phyloP scores from a whole-genome alignment of 208 protist species.

The Crithidia expoeki region DNA sequence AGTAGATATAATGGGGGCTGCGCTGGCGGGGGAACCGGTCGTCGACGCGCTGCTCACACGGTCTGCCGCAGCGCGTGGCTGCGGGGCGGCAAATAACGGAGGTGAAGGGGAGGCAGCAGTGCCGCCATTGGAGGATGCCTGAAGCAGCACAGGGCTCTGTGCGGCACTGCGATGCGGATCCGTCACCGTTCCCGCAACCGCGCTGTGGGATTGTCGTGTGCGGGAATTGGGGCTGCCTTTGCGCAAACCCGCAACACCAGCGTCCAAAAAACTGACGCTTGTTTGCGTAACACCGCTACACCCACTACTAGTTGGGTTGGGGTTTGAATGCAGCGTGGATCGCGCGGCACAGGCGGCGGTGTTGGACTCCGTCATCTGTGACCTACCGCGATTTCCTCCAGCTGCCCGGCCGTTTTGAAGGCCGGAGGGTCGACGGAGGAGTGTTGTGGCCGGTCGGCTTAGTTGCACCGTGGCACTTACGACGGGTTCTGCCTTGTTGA shows the following conservation, averaged over 20 bases:
- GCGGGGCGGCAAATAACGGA: not conserved
- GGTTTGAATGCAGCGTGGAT: not conserved
- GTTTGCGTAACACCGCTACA: not conserved
- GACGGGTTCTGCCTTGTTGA: not conserved
- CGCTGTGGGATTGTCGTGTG: constrained; percentile 14
- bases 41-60: not conserved
- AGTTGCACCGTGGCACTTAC: not conserved
- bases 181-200: no score
- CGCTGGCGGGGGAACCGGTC: not conserved
- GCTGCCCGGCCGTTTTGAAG: constrained; percentile 1
- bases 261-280: not conserved
- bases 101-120: not conserved
- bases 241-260: constrained; percentile 2
- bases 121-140: not conserved
- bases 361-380: not conserved
- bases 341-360: not conserved
- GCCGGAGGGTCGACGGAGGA: constrained; percentile 13
- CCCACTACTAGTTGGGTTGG: not conserved
- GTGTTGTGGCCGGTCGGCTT: not conserved
- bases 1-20: constrained; percentile 5
- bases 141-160: constrained; percentile 8
- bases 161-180: not conserved
- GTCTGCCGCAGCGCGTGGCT: constrained; percentile 1
- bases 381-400: not conserved
- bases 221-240: constrained; percentile 21